A percentile compares a stretch with the other conserved stretches of the same genome.
These are phyloP conservation scores for Flaveria trinervia DNA, from an alignment of 129 eudicot genomes.

Conservation along the genomic window DNA sequence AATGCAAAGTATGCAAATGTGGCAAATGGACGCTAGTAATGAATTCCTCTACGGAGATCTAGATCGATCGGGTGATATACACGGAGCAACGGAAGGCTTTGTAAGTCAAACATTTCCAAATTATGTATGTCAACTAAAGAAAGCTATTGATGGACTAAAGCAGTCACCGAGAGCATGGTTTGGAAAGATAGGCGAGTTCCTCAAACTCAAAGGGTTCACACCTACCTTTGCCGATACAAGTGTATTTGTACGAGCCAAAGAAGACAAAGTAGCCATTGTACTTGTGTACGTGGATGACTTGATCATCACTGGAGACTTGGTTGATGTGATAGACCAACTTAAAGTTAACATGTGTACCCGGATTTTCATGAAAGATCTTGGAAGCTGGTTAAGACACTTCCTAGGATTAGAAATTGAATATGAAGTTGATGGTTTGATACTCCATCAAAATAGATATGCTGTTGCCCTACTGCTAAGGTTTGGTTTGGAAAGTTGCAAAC, in stretches of 20 bases:
- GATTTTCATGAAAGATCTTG: background rate
- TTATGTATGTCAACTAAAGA: background rate
- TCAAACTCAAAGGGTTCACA: too few relatives aligned
- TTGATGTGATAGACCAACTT: background rate
- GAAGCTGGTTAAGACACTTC: background rate
- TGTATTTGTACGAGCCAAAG: background rate
- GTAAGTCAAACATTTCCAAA: too few relatives aligned
- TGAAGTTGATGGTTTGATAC: background rate
- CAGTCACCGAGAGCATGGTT: background rate
- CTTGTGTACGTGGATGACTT: background rate
- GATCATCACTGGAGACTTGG: background rate
- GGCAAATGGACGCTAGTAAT: too few relatives aligned
- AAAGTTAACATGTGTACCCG: background rate
- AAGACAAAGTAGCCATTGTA: background rate
- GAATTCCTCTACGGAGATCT: too few relatives aligned
- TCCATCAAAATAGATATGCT: background rate
- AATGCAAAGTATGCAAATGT: too few relatives aligned
- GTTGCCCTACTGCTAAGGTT: too few relatives aligned
- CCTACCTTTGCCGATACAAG: background rate
- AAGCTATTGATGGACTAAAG: background rate
- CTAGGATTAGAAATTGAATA: background rate
- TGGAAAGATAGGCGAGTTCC: background rate
- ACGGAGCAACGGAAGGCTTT: too few relatives aligned
- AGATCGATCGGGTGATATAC: too few relatives aligned
- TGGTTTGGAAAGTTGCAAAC: too few relatives aligned